These are phyloP conservation scores for Cardiospermum halicacabum DNA, from an alignment of 345 rosid genomes.

Conservation along the genomic window DNA sequence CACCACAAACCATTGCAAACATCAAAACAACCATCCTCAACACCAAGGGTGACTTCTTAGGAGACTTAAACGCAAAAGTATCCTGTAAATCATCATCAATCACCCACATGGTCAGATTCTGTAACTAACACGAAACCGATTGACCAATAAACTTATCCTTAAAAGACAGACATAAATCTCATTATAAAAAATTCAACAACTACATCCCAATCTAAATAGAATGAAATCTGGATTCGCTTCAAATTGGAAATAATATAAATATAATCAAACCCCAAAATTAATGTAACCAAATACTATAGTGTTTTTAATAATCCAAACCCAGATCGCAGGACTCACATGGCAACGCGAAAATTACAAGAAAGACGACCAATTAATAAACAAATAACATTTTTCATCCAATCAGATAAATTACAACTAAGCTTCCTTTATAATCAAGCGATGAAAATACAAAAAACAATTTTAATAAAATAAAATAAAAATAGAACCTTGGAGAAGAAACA, in stretches of 20 bases:
- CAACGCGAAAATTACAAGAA: slow-evolving; percentile 1
- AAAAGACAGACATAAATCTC: slow-evolving; percentile 1
- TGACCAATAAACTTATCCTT: neutral
- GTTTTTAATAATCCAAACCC: slow-evolving; percentile 16
- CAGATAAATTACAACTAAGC: neutral
- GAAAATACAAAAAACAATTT: neutral
- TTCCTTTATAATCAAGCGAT: neutral
- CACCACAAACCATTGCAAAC: slow-evolving; percentile 76
- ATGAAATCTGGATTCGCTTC: slow-evolving; percentile 31
- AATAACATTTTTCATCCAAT: neutral
- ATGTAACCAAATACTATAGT: slow-evolving; percentile 4
- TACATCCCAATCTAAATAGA: slow-evolving; percentile 10
- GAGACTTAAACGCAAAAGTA: slow-evolving; percentile 54
- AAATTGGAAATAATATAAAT: neutral
- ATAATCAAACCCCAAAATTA: slow-evolving; percentile 9
- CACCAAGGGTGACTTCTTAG: slow-evolving; percentile 80
- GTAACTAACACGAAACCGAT: neutral
- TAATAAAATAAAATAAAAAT: neutral
- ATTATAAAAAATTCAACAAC: slow-evolving; percentile 3
- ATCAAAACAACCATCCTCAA: slow-evolving; percentile 76
- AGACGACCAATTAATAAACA: neutral
- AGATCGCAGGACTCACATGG: slow-evolving; percentile 30
- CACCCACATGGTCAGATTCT: slow-evolving; percentile 9
- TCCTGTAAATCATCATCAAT: slow-evolving; percentile 47
- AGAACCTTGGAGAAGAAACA: slow-evolving; percentile 75